Evolutionary conservation across 805 yeast genomes (phyloP), one percentile per base, ranked within the genome.

Genomic region (Monosporozyma servazzii): DNA sequence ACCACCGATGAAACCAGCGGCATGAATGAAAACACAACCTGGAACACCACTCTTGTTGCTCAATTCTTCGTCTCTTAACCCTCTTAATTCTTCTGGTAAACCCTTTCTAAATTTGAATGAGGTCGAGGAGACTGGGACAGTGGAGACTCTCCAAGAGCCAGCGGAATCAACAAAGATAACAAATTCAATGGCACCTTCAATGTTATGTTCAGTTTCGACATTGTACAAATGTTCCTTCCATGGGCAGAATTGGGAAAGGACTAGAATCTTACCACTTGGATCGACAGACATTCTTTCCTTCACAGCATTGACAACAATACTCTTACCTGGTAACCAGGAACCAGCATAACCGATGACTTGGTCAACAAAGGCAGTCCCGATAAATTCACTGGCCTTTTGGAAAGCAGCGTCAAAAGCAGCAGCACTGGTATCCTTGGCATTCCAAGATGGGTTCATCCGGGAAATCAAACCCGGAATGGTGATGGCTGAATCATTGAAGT

Each of bases 1-100:
- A 50, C 99, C 99, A 45, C 99, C 99, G 62, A 93, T 93, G 70
- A 93, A 93, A 0, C 99, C 98, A 42, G 96, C 87, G 44, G 98
- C 96, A 61, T 93, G 99, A 52, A 93, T 81, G 64, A 93, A 93
- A 20, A 90, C 80, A 65, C 96, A 87, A 8, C 87, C 96, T 31
- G 79, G 81, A 51, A 93, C 79, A n/a, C 95, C 96, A 36, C 88
- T 74, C 58, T 77, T 71, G 57, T 81, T 73, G 58, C 86, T 79
- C 58, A 93, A 76, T 40, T 75, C 86, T 30, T 86, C 91, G 65
- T 93, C 99, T 66, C 99, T 81, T 46, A 90, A 72, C n/a, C 99
- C 99, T 73, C 99, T 80, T 88, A 96, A 86, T 18, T 80, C 77
- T 67, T 86, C 93, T 13, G 96, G 97, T 53, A 93, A 75, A 30